Evolutionary conservation across 1,284 basidiomycete genomes (phyloP).

Genomic region (Takashimella koratensis): DNA sequence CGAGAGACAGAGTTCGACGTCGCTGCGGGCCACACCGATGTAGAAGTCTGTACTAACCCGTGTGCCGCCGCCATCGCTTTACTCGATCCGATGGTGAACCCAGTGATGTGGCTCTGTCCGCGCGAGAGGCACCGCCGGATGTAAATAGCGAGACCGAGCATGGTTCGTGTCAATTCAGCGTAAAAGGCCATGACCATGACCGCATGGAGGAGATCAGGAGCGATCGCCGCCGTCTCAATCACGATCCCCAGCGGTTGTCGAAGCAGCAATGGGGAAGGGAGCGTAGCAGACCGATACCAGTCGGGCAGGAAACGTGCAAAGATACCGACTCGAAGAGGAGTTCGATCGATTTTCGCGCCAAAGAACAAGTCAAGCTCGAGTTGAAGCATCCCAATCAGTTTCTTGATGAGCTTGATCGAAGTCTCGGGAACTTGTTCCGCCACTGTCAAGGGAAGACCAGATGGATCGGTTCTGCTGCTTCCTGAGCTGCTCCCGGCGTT

Average conservation of each 20-base stretch:
- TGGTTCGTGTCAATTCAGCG: constrained; percentile 75
- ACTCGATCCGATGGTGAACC: background rate
- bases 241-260: constrained; percentile 83
- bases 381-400: constrained; percentile 63
- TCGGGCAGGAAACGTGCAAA: constrained; percentile 82
- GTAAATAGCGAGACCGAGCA: constrained; percentile 63
- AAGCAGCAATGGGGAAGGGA: constrained; percentile 71
- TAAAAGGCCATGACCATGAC: constrained; percentile 83
- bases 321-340: constrained; percentile 70
- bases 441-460: constrained; percentile 53
- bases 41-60: background rate
- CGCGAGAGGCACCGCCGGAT: constrained; percentile 49
- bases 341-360: constrained; percentile 56
- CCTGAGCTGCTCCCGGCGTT: constrained; percentile 14
- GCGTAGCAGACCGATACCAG: constrained; percentile 74
- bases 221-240: constrained; percentile 80
- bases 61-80: background rate
- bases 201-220: constrained; percentile 80
- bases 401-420: constrained; percentile 70
- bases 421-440: constrained; percentile 73
- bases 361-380: constrained; percentile 46
- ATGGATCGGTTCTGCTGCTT: too few relatives aligned
- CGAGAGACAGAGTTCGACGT: constrained; percentile 5
- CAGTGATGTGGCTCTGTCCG: constrained; percentile 25
- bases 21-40: background rate